Evolutionary conservation across 1,284 basidiomycete species (phyloP), one percentile per base, ranked within the genome.

Genomic region (Puccinia coronata): DNA sequence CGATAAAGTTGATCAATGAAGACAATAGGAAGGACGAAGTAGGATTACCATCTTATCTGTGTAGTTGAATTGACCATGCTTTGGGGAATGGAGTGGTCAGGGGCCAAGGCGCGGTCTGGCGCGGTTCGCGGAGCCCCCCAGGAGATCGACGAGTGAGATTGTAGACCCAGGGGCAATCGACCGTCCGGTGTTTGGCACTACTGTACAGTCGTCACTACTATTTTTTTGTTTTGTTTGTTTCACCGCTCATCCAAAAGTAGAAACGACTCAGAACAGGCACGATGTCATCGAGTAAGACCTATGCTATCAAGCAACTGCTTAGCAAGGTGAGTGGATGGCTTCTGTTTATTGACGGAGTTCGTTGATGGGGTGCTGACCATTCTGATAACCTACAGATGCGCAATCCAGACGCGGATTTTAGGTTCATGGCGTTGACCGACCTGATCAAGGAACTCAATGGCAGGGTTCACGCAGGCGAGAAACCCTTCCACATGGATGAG

Each of bases 401-500:
- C 67, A 85, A 94, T 81, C 84, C 84, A 23, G 85, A 85, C 81
- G 84, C 84, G 11, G 84, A 85, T 80, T 82, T 85, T 85, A 96
- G 95, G 85, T 95, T 93, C 86, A 97, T 97, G 95, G 94, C 94
- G 59, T 88, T 98, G 83, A 95, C 94, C 82, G 95, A 98, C 87
- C 87, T 97, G 83, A 92, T 93, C 89, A 90, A 91, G 71, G 95
- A 96, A 87, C 91, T 95, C 87, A 91, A 89, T 49, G 47, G 57
- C 34, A 72, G 84, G 90, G 92, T 90, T 89, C 88, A 82, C 86
- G 69, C 82, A 11, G 73, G 83, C 51, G 95, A 97, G 85, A 94
- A 96, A 84, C 78, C 82, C 84, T 36, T 81, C 83, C 25, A 82
- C 59, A 18, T 83, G 84, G 80, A 83, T 84, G 82, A 83, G 86